Evolutionary conservation across 768 basidiomycete species (phyloP).

Genomic region (Mycena amicta): DNA sequence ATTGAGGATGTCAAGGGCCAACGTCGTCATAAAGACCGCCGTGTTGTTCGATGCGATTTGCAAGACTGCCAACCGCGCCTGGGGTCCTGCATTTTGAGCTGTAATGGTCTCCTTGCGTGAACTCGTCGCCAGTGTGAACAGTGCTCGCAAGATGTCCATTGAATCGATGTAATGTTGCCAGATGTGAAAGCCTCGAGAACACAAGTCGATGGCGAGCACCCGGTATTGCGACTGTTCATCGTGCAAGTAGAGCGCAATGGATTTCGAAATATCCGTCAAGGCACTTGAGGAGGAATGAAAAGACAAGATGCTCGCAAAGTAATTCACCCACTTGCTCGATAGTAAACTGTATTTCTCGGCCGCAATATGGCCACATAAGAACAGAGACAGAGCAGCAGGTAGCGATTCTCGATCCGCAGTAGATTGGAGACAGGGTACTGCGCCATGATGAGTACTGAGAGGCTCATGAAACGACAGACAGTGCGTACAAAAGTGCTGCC

Average conservation of each 20-base stretch:
- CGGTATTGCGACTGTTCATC: slow-evolving; percentile 69
- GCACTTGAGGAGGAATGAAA: slow-evolving; percentile 47
- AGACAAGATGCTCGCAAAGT: background rate
- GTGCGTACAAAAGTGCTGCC: slow-evolving; percentile 63
- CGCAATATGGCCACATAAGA: slow-evolving; percentile 83
- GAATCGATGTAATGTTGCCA: slow-evolving; percentile 96
- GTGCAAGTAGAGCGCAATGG: slow-evolving; percentile 75
- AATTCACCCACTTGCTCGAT: slow-evolving; percentile 58
- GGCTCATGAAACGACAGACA: background rate
- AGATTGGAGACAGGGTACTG: slow-evolving; percentile 67
- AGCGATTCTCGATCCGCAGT: slow-evolving; percentile 60
- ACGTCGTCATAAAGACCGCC: slow-evolving; percentile 90
- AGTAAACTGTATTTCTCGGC: slow-evolving; percentile 78
- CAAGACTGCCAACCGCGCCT: slow-evolving; percentile 82
- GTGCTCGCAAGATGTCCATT: slow-evolving; percentile 80
- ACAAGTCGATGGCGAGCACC: slow-evolving; percentile 83
- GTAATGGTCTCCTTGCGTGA: slow-evolving; percentile 69
- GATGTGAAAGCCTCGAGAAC: slow-evolving; percentile 86
- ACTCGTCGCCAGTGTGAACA: slow-evolving; percentile 80
- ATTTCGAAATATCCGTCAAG: slow-evolving; percentile 83
- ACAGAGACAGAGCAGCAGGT: slow-evolving; percentile 69
- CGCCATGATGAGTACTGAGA: background rate
- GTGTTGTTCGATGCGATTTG: slow-evolving; percentile 85
- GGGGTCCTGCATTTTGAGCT: slow-evolving; percentile 68
- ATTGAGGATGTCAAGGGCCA: slow-evolving; percentile 86